Evolutionary conservation across 768 basidiomycete species (phyloP).

Genomic region (Phlegmacium glaucopus): DNA sequence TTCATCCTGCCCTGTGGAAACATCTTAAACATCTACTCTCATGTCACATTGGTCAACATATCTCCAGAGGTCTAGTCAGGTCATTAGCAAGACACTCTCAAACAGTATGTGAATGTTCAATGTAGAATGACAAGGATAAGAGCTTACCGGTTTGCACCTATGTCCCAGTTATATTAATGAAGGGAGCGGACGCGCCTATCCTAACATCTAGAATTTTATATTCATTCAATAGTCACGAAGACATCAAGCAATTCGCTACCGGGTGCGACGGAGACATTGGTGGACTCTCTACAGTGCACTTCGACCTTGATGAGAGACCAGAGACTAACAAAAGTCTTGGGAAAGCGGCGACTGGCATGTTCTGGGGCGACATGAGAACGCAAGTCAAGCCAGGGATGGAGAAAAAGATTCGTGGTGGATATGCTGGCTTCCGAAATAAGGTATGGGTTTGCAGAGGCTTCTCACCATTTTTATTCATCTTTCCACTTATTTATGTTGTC

Average conservation of each 20-base stretch:
- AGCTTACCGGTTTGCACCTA: constrained; percentile 1
- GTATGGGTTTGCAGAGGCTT: constrained; percentile 30
- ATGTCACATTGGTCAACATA: constrained; percentile 32
- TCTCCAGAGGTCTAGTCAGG: constrained; percentile 36
- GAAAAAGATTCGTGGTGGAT: constrained; percentile 75
- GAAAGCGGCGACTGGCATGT: constrained; percentile 55
- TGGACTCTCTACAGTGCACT: constrained; percentile 71
- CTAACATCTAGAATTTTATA: constrained; percentile 64
- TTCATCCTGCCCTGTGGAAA: neutral
- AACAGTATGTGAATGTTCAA: constrained; percentile 26
- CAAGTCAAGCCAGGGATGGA: constrained; percentile 64
- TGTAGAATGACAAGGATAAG: neutral
- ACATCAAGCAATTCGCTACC: constrained; percentile 61
- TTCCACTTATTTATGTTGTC: neutral
- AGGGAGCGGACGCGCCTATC: constrained; percentile 63
- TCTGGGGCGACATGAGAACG: constrained; percentile 79
- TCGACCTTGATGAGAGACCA: constrained; percentile 62
- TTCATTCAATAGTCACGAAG: constrained; percentile 55
- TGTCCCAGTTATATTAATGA: constrained; percentile 67
- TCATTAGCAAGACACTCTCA: constrained; percentile 29
- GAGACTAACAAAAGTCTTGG: constrained; percentile 43
- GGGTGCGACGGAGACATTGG: constrained; percentile 92
- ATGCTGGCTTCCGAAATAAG: constrained; percentile 88
- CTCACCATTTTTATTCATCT: neutral
- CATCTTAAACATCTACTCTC: constrained; percentile 18